These are phyloP conservation scores for Ustilago bromivora DNA, from an alignment of 1,284 basidiomycete species.

Conservation along the genomic window DNA sequence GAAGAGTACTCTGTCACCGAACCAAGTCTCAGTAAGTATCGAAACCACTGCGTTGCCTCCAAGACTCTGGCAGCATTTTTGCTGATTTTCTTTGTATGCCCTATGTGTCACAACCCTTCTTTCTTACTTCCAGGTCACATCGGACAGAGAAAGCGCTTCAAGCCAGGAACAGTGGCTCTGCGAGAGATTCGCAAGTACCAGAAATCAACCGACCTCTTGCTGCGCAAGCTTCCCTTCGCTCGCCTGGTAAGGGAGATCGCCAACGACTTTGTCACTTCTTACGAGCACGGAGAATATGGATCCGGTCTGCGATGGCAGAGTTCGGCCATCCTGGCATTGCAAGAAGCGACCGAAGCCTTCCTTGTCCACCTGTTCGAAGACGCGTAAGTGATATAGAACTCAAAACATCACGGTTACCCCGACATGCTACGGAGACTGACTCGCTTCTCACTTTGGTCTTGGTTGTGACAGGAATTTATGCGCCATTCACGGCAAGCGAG, in stretches of 20 bases:
- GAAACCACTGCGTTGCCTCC: neutral
- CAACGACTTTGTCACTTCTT: slow-evolving; percentile 66
- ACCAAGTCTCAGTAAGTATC: slow-evolving; percentile 45
- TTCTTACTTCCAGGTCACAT: slow-evolving; percentile 27
- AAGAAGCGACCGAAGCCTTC: slow-evolving; percentile 69
- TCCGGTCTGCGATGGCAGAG: slow-evolving; percentile 68
- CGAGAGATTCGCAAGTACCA: slow-evolving; percentile 69
- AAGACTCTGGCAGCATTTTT: neutral
- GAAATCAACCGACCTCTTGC: slow-evolving; percentile 67
- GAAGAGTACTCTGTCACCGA: slow-evolving; percentile 47
- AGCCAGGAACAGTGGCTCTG: slow-evolving; percentile 68
- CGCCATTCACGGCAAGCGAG: slow-evolving; percentile 67
- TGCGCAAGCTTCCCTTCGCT: slow-evolving; percentile 68
- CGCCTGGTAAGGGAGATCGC: slow-evolving; percentile 68
- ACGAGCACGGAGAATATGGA: slow-evolving; percentile 58
- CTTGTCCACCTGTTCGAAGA: slow-evolving; percentile 69
- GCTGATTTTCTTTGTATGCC: neutral
- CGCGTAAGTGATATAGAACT: slow-evolving; percentile 54
- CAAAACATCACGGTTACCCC: neutral
- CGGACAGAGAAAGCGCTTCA: slow-evolving; percentile 53
- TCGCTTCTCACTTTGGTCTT: neutral
- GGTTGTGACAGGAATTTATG: slow-evolving; percentile 60
- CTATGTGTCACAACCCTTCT: neutral
- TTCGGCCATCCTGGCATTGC: slow-evolving; percentile 67
- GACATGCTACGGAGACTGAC: neutral